A percentile compares a stretch with the other conserved stretches of the same genome.
phyloP scores from a whole-genome alignment of 306 rosid species.

The Crotalaria pallida region DNA sequence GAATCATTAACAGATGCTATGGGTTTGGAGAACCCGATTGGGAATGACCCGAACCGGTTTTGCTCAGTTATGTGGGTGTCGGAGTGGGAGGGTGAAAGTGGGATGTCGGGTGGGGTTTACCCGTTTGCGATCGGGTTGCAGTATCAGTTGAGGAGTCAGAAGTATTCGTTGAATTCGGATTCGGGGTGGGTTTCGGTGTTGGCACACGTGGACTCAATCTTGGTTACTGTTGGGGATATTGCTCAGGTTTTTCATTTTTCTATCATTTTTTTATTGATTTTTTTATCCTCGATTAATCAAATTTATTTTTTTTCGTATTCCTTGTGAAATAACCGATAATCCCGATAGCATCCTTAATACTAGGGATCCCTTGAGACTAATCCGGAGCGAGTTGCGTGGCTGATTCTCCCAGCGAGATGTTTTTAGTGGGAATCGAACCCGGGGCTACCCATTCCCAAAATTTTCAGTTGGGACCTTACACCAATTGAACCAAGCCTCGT shows the following conservation, averaged over 20 bases:
- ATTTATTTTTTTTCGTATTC: too few species aligned
- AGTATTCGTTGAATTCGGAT: conserved; percentile 52
- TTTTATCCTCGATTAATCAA: neutral
- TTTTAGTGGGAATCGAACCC: too few species aligned
- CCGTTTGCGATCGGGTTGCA: conserved; percentile 69
- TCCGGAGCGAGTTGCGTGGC: too few species aligned
- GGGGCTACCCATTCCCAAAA: too few species aligned
- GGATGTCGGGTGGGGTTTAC: conserved; percentile 50
- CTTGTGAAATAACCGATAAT: too few species aligned
- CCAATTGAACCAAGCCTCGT: too few species aligned
- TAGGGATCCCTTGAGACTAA: too few species aligned
- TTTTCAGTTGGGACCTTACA: too few species aligned
- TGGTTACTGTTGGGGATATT: conserved; percentile 76
- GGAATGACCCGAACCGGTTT: conserved; percentile 34
- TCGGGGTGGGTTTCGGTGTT: conserved; percentile 71
- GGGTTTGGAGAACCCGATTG: conserved; percentile 47
- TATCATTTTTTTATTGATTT: neutral
- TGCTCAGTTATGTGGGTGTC: conserved; percentile 58
- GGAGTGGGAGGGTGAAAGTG: conserved; percentile 21
- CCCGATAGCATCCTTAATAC: too few species aligned
- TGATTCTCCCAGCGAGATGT: too few species aligned
- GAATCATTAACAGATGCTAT: conserved; percentile 37
- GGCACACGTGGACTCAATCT: conserved; percentile 59
- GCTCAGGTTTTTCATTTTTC: conserved; percentile 61
- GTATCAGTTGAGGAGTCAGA: conserved; percentile 61